Evolutionary conservation across 1,139 yeast species (phyloP), one percentile per base, ranked within the genome.

Genomic region (Yamadazyma membranifaciens): DNA sequence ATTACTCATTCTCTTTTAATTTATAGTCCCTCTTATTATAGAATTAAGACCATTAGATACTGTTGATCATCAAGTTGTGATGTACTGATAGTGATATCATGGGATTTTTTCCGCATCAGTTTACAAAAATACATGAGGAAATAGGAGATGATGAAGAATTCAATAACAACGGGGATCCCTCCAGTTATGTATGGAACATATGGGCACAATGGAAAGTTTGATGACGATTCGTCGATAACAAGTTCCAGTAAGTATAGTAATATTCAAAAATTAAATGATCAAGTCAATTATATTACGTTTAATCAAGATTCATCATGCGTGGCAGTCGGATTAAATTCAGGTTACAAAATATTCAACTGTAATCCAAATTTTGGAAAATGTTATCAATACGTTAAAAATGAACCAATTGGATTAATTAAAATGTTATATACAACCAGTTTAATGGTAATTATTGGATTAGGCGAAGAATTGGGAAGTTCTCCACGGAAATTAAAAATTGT

Each of bases 271-370:
- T 45, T 40, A 6, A 39, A 44, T 30, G 62, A 59, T 33, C 49
- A 52, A 14, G 74, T 81, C 45, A 80, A 79, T 55, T 76, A 71
- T 56, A 76, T 89, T 45, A 78, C 84, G 39, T 92, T 92, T 71
- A 92, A 92, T 63, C 98, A 92, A 66, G 95, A 91, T 60, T 85
- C 86, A 43, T 74, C 89, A 44, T 91, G 97, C 59, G 75, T 91
- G 24, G 88, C 96, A 1, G 78, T 88, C 6, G 97, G 96, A 2
- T 75, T 87, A 9, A 75, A 76, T 36, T 69, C 69, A 42, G 94
- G 95, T n/a, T 88, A 87, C 62, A 80, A 80, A 51, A 85, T 92
- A 38, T 91, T 81, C 70, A 87, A 86, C 58, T 88, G 96, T 63
- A 87, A 83, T 44, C 96, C 98, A 2, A 50, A 52, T 13, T 87